Conservation (phyloP, 495 filamentous ascomycete genomes). For the Antarctomyces pellizariae region DNA sequence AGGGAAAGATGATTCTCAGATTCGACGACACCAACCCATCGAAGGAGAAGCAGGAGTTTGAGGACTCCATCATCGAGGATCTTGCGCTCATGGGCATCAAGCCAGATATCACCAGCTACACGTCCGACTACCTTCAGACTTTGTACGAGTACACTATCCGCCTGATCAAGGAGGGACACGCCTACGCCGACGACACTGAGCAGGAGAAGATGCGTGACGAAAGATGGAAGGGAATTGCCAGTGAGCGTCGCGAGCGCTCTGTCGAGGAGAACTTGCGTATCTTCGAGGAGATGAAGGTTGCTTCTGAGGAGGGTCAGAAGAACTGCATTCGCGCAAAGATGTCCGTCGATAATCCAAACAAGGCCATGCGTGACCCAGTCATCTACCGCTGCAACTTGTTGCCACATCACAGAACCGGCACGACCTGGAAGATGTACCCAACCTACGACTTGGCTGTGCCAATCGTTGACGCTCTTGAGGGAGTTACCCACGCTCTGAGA, state of each 20-base stretch:
- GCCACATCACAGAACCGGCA: slow-evolving; percentile 71
- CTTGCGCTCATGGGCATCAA: slow-evolving; percentile 51
- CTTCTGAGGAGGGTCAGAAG: slow-evolving; percentile 36
- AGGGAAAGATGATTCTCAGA: slow-evolving; percentile 48
- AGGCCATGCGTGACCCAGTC: slow-evolving; percentile 57
- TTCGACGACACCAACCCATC: slow-evolving; percentile 70
- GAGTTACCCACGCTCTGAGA: slow-evolving; percentile 82
- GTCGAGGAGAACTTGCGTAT: slow-evolving; percentile 44
- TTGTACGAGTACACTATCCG: slow-evolving; percentile 43
- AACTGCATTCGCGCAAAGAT: slow-evolving; percentile 70
- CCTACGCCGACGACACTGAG: slow-evolving; percentile 59
- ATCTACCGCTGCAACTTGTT: slow-evolving; percentile 60
- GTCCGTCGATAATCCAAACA: slow-evolving; percentile 49
- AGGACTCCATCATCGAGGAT: slow-evolving; percentile 55
- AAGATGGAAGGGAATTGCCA: slow-evolving; percentile 43
- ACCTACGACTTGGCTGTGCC: slow-evolving; percentile 92
- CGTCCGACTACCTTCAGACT: slow-evolving; percentile 53
- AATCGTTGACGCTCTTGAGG: slow-evolving; percentile 72
- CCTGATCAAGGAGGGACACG: slow-evolving; percentile 52
- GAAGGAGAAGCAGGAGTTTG: slow-evolving; percentile 64
- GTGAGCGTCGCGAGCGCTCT: slow-evolving; percentile 37
- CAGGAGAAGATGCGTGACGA: slow-evolving; percentile 44
- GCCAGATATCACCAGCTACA: slow-evolving; percentile 46
- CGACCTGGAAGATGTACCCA: slow-evolving; percentile 83
- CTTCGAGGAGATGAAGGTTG: slow-evolving; percentile 60